Base-by-base conservation (phyloP, 305 asterid species). In the Fraxinus floribunda region DNA sequence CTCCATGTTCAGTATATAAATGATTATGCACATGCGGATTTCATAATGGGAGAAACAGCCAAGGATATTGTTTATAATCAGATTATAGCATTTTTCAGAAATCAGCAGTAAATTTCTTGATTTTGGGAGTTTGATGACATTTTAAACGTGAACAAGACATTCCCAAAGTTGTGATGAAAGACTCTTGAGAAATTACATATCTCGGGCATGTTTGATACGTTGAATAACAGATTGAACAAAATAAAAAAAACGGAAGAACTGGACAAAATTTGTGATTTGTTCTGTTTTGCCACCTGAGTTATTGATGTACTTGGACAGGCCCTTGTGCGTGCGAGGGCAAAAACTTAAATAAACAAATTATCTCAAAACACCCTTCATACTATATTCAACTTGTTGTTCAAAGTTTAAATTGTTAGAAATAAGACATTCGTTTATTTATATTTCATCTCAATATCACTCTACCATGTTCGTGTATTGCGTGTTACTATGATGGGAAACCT, bases 21-120 rank as follows among this genome's bases (percentile, higher is more conserved):
- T 70, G 83, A 89, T 20, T 94, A 78, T 79, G 97, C 97, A 6
- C 98, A 94, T 86, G 97, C 92, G 0, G 98, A 94, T 75, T 94
- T 93, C 85, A 90, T 94, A 11, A 87, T 91, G 85, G 97, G 95
- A 29, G 41, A 81, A 10, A 92, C 89, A 3, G 98, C 96, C 2
- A 93, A 92, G 85, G 96, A 94, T 22, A 32, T 90, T 4, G 90
- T 94, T n/a, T 94, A 90, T 81, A 88, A 87, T 73, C 90, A 90
- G 46, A 86, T 94, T 78, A 38, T 91, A 7, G 29, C 88, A 3
- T 94, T 94, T 83, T 94, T 93, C 75, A 92, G 80, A 78, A 88
- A 83, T 26, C 80, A 83, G 8, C 16, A 76, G 3, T 86, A 57
- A 80, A 60, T 49, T 49, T 49, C 62, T 49, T 49, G 62, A 46